Evolutionary conservation across 805 yeast species (phyloP).

Genomic region (Candida gorgasii): DNA sequence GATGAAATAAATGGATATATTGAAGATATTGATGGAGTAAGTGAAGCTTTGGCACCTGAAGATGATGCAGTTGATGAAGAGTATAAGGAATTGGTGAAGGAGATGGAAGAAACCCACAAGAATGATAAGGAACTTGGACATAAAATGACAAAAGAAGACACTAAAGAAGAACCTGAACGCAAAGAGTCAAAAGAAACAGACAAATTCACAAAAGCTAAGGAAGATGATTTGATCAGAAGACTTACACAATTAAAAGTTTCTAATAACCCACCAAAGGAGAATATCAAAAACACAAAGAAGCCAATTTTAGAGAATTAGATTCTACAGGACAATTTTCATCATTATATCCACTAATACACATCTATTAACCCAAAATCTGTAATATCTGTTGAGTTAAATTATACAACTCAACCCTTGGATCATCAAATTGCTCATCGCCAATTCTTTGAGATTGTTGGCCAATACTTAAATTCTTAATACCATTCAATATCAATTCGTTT

Average conservation of each 20-base stretch:
- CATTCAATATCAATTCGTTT: slow-evolving; percentile 53
- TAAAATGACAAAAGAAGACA: background rate
- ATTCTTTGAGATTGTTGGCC: slow-evolving; percentile 35
- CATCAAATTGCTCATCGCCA: slow-evolving; percentile 48
- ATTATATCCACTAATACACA: slow-evolving; percentile 3
- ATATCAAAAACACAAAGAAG: slow-evolving; percentile 1
- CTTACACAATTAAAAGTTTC: slow-evolving; percentile 16
- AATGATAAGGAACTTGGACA: slow-evolving; percentile 1
- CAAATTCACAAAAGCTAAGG: background rate
- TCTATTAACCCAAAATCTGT: slow-evolving; percentile 44
- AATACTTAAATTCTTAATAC: slow-evolving; percentile 51
- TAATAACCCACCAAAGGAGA: slow-evolving; percentile 1
- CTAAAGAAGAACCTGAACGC: background rate
- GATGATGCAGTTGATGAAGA: slow-evolving; percentile 32
- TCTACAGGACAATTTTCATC: too few species aligned
- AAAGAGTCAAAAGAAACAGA: slow-evolving; percentile 3
- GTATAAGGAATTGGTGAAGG: slow-evolving; percentile 22
- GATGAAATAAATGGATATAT: slow-evolving; percentile 33
- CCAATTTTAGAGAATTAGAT: too few species aligned
- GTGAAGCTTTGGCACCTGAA: slow-evolving; percentile 28
- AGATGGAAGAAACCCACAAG: slow-evolving; percentile 10
- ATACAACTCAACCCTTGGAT: slow-evolving; percentile 63
- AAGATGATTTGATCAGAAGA: slow-evolving; percentile 15
- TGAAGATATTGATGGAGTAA: slow-evolving; percentile 26
- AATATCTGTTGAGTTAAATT: slow-evolving; percentile 68